phyloP scores from a whole-genome alignment of 495 filamentous ascomycete genomes.

The Cercophora scortea region DNA sequence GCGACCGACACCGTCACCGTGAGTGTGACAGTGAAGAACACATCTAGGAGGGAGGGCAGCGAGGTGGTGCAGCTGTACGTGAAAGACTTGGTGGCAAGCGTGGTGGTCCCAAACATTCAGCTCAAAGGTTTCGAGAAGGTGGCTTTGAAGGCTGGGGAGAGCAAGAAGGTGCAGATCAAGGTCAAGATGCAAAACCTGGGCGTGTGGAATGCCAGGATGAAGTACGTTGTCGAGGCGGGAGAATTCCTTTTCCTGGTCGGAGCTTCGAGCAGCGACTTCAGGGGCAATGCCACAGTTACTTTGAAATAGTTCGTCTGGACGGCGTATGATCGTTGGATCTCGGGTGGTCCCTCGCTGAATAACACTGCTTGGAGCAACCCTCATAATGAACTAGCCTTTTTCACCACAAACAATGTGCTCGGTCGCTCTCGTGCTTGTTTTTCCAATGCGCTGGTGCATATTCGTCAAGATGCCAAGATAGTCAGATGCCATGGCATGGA shows the following conservation, averaged over 20 bases:
- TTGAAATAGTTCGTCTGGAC: background rate
- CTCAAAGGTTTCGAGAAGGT: slow-evolving; percentile 68
- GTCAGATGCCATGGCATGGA: too few species aligned
- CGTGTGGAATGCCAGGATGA: slow-evolving; percentile 53
- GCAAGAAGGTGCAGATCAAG: slow-evolving; percentile 46
- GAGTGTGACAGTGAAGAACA: slow-evolving; percentile 50
- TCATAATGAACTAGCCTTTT: too few species aligned
- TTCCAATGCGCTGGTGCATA: too few species aligned
- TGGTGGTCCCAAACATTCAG: slow-evolving; percentile 56
- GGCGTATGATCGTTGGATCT: too few species aligned
- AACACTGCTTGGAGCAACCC: too few species aligned
- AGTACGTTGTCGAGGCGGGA: slow-evolving; percentile 64
- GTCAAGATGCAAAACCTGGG: slow-evolving; percentile 45
- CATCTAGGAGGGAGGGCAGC: slow-evolving; percentile 45
- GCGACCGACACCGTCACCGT: slow-evolving; percentile 48
- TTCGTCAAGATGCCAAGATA: too few species aligned
- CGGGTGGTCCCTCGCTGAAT: too few species aligned
- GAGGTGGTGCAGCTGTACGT: slow-evolving; percentile 68
- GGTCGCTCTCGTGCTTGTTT: too few species aligned
- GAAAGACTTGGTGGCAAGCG: slow-evolving; percentile 50
- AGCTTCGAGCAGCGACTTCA: slow-evolving; percentile 47
- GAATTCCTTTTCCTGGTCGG: slow-evolving; percentile 54
- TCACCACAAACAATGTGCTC: too few species aligned
- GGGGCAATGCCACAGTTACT: slow-evolving; percentile 47
- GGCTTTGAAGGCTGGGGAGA: slow-evolving; percentile 49